Evolutionary conservation across 2,329 filamentous ascomycete species (phyloP).

Genomic region (Xylaria sp.): DNA sequence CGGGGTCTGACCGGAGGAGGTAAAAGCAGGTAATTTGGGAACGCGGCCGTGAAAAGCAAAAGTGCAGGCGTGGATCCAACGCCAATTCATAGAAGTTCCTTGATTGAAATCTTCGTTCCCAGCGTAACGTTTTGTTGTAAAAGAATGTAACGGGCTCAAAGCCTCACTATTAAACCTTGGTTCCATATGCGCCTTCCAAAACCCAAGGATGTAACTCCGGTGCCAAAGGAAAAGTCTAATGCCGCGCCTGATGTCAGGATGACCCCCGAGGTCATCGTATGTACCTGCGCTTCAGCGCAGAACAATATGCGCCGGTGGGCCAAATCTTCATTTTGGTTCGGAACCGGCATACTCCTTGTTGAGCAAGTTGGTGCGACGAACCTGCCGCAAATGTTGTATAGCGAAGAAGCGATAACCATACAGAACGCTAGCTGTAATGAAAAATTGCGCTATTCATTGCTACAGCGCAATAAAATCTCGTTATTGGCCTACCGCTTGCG

Average conservation of each 20-base stretch:
- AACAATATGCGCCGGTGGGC: slow-evolving; percentile 1
- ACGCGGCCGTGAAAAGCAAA: slow-evolving; percentile 39
- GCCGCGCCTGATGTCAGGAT: slow-evolving; percentile 27
- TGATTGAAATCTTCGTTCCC: slow-evolving; percentile 41
- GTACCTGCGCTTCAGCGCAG: slow-evolving; percentile 21
- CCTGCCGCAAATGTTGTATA: slow-evolving; percentile 15
- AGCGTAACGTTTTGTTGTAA: slow-evolving; percentile 40
- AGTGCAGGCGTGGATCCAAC: slow-evolving; percentile 48
- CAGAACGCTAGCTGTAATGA: slow-evolving; percentile 3
- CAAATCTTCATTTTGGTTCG: neutral
- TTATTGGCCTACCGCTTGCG: slow-evolving; percentile 63
- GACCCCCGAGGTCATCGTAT: slow-evolving; percentile 32
- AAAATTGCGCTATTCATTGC: neutral
- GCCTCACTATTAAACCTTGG: slow-evolving; percentile 45
- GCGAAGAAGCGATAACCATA: slow-evolving; percentile 20
- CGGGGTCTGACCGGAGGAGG: slow-evolving; percentile 34
- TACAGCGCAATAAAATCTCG: slow-evolving; percentile 1
- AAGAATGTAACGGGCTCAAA: slow-evolving; percentile 46
- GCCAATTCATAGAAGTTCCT: slow-evolving; percentile 41
- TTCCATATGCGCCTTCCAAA: slow-evolving; percentile 44
- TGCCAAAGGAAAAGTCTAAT: slow-evolving; percentile 40
- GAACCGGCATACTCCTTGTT: slow-evolving; percentile 2
- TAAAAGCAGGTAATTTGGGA: slow-evolving; percentile 39
- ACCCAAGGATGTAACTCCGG: slow-evolving; percentile 41
- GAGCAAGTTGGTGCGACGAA: slow-evolving; percentile 12